Evolutionary conservation across 2,329 filamentous ascomycete species (phyloP), one percentile per base, ranked within the genome.

Genomic region (Phyllosticta capitalensis): DNA sequence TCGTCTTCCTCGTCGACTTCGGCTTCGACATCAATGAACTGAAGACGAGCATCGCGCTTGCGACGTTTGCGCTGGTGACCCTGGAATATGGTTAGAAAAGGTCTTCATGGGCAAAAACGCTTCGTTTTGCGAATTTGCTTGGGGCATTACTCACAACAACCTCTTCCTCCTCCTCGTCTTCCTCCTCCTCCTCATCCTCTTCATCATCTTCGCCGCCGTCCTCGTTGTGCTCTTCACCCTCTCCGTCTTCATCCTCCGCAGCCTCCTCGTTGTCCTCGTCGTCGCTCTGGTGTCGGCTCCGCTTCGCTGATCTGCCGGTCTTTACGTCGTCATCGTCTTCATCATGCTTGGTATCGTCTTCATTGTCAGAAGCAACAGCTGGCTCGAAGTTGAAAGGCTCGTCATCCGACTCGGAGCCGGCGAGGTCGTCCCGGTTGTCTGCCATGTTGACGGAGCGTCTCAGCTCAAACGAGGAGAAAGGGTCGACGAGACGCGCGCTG

Each of bases 21-120:
- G 72, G 94, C 94, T 80, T 99, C 94, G 69, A 92, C 90, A 84
- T 99, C 94, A 76, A 99, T 86, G 83, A 96, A 96, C 68, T 88
- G 86, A 67, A 90, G 89, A 64, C 90, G 84, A 64, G 83, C 82
- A 64, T 88, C 85, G 71, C 84, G 84, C 72, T 86, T 87, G 69
- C 81, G 76, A 61, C 92, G 88, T 75, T 97, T 97, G 67, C 88
- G 83, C 60, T 89, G 89, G 69, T 90, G 84, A 61, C 80, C 81
- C 81, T 86, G 66, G 33, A 5, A 54, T 10, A 2, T 5, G 10
- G 52, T 59, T n/a, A 59, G 58, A 21, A 19, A 59, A 30, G 24
- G 10, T n/a, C 19, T 24, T 19, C 45, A 63, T 63, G 33, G 72
- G 74, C 19, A 26, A 38, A 22, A 19, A 14, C 5, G 21, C 49